Percentiles rank a stretch among this genome's conserved stretches.
Evolutionary conservation across 2,329 filamentous ascomycete genomes (phyloP).

Genomic region (Microsporum canis): DNA sequence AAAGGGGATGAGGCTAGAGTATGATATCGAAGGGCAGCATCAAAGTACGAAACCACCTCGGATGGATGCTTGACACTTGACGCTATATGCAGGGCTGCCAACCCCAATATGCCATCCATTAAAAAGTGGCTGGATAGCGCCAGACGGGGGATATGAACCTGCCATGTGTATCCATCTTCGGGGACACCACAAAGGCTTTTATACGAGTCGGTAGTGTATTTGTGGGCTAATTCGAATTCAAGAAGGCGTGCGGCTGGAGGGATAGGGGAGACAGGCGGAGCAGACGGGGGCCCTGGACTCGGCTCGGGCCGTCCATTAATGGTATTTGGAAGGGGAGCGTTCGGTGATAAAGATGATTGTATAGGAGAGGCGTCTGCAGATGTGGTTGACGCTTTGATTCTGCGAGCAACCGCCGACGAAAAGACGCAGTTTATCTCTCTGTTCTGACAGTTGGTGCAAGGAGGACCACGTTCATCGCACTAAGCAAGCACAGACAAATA

Average conservation of each 20-base stretch:
- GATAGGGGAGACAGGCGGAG: conserved; percentile 6
- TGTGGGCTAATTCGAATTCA: conserved; percentile 44
- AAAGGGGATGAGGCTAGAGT: conserved; percentile 27
- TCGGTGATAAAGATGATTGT: background rate
- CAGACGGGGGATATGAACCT: conserved; percentile 30
- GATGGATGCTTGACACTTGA: conserved; percentile 21
- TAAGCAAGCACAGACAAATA: conserved; percentile 13
- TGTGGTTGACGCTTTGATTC: background rate
- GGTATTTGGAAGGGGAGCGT: conserved; percentile 12
- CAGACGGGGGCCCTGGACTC: background rate
- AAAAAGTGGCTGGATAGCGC: conserved; percentile 33
- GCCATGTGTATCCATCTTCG: conserved; percentile 28
- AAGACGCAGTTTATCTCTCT: conserved; percentile 25
- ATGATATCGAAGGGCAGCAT: conserved; percentile 28
- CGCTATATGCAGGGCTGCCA: conserved; percentile 32
- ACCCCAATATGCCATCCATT: conserved; percentile 32
- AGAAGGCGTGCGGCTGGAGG: conserved; percentile 13
- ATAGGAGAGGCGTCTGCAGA: background rate
- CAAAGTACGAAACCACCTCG: conserved; percentile 24
- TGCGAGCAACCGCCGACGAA: conserved; percentile 7
- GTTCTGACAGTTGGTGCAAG: conserved; percentile 29
- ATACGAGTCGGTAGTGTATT: conserved; percentile 40
- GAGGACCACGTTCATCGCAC: conserved; percentile 32
- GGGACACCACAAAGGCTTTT: conserved; percentile 29
- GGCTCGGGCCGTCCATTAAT: background rate